Conservation (phyloP, 345 rosid genomes). For the Populus simonii region DNA sequence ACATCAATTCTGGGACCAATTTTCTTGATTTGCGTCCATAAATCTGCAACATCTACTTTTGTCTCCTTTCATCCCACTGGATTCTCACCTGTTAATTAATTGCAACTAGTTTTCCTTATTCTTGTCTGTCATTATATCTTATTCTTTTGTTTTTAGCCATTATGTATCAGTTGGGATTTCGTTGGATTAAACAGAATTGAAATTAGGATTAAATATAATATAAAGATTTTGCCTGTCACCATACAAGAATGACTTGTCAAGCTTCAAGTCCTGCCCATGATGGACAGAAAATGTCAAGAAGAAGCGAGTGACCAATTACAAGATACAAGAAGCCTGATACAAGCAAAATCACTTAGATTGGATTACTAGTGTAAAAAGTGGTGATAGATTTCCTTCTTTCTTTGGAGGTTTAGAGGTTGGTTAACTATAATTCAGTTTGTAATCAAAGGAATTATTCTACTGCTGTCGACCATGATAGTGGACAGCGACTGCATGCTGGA, state of each 20-base stretch:
- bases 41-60: constrained; percentile 28
- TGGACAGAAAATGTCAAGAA: background rate
- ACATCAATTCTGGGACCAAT: constrained; percentile 21
- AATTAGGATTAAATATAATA: too few species aligned
- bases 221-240: background rate
- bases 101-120: constrained; percentile 1
- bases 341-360: background rate
- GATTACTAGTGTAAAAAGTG: background rate
- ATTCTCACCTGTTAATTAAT: constrained; percentile 25
- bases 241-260: background rate
- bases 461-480: background rate
- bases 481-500: constrained; percentile 17
- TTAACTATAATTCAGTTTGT: constrained; percentile 1
- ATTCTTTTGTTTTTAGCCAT: constrained; percentile 24
- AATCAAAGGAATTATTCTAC: constrained; percentile 1
- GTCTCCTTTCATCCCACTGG: constrained; percentile 26
- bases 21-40: constrained; percentile 17
- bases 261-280: background rate
- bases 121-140: constrained; percentile 28
- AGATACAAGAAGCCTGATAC: background rate
- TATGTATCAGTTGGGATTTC: constrained; percentile 23
- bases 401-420: background rate
- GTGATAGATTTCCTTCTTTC: background rate
- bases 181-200: background rate
- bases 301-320: background rate